phyloP scores from a whole-genome alignment of 805 yeast genomes.

The Lipomyces sp. region DNA sequence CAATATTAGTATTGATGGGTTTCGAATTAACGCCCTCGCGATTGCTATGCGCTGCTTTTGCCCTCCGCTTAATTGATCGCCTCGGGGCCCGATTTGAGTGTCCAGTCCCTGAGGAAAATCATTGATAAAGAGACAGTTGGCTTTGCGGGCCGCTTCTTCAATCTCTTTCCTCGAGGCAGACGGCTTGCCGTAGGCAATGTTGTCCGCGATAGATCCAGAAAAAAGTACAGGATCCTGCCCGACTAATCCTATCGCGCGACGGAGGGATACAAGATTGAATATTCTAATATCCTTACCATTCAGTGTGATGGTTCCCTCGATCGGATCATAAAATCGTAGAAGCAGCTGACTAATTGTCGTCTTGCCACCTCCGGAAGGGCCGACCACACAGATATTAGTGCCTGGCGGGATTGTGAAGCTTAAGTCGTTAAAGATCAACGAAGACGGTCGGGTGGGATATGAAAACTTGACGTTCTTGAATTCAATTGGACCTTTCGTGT shows the following conservation, averaged over 20 bases:
- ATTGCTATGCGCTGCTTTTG: slow-evolving; percentile 68
- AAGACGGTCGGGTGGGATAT: slow-evolving; percentile 83
- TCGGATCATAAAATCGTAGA: slow-evolving; percentile 82
- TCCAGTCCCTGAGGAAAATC: slow-evolving; percentile 66
- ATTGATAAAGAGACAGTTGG: slow-evolving; percentile 70
- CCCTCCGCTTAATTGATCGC: slow-evolving; percentile 63
- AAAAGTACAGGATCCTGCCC: slow-evolving; percentile 96
- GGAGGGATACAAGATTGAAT: slow-evolving; percentile 73
- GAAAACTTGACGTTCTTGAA: slow-evolving; percentile 69
- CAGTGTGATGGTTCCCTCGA: slow-evolving; percentile 58
- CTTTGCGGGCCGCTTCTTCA: slow-evolving; percentile 48
- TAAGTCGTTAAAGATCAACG: slow-evolving; percentile 64
- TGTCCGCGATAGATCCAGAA: slow-evolving; percentile 85
- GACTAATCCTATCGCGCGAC: slow-evolving; percentile 81
- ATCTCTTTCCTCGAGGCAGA: slow-evolving; percentile 67
- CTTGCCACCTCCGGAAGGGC: slow-evolving; percentile 95
- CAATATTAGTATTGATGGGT: slow-evolving; percentile 58
- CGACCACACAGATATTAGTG: slow-evolving; percentile 89
- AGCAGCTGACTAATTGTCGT: slow-evolving; percentile 78
- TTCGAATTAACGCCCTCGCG: slow-evolving; percentile 63
- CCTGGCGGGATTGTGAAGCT: slow-evolving; percentile 71
- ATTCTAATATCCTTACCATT: slow-evolving; percentile 83
- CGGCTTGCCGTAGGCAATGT: slow-evolving; percentile 80
- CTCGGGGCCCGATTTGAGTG: slow-evolving; percentile 56
- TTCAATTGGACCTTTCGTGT: slow-evolving; percentile 48